Evolutionary conservation across 1,139 yeast species (phyloP).

Genomic region (Yamadazyma sp.): DNA sequence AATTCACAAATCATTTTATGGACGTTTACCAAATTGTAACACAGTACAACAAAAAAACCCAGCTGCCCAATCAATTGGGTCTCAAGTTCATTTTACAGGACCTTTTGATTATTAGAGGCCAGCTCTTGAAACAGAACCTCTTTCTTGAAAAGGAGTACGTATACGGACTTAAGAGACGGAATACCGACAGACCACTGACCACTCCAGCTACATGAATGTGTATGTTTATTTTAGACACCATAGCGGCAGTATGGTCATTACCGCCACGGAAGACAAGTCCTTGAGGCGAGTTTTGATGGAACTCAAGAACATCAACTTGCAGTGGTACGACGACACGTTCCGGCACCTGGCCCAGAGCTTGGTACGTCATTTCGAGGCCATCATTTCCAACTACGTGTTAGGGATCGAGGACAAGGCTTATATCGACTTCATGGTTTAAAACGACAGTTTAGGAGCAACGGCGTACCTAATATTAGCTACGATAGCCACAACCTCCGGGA

Average conservation of each 20-base stretch:
- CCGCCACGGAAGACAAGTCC: slow-evolving; percentile 5
- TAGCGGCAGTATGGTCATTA: neutral
- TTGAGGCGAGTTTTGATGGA: slow-evolving; percentile 9
- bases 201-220: slow-evolving; percentile 2
- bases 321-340: slow-evolving; percentile 1
- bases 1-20: neutral
- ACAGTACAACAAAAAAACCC: neutral
- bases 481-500: too few relatives aligned
- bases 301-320: slow-evolving; percentile 10
- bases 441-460: too few relatives aligned
- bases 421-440: slow-evolving; percentile 2
- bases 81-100: slow-evolving; percentile 4
- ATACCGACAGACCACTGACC: too few relatives aligned
- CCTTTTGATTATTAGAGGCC: slow-evolving; percentile 1
- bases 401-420: neutral
- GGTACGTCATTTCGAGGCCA: neutral
- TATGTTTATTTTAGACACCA: slow-evolving; percentile 1
- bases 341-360: neutral
- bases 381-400: neutral
- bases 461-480: too few relatives aligned
- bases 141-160: slow-evolving; percentile 5
- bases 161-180: neutral
- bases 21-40: neutral
- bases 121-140: slow-evolving; percentile 1
- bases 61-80: neutral